Conservation (phyloP, 2,329 filamentous ascomycete species). For the Periconia sp. region DNA sequence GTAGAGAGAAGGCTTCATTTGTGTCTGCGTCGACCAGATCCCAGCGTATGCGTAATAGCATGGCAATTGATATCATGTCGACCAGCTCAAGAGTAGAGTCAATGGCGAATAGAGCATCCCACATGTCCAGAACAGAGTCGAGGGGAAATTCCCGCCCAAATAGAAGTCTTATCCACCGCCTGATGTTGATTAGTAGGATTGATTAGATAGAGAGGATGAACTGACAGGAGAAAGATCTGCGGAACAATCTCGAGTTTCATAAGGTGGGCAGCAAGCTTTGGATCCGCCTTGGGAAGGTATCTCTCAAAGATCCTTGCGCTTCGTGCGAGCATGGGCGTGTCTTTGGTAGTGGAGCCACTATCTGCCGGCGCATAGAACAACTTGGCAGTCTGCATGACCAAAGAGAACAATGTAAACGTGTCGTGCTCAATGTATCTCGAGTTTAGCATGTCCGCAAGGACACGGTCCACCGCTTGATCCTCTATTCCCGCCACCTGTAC, state of each 20-base stretch:
- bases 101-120: conserved; percentile 90
- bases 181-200: conserved; percentile 45
- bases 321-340: conserved; percentile 79
- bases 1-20: conserved; percentile 78
- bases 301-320: conserved; percentile 88
- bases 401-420: conserved; percentile 82
- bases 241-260: conserved; percentile 87
- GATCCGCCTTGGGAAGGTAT: conserved; percentile 77
- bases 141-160: conserved; percentile 95
- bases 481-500: conserved; percentile 56
- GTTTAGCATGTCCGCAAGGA: conserved; percentile 65
- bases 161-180: conserved; percentile 90
- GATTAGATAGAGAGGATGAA: not conserved
- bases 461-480: conserved; percentile 27
- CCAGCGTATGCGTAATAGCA: conserved; percentile 92
- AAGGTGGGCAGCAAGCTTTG: conserved; percentile 82
- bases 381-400: conserved; percentile 86
- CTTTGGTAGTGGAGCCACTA: conserved; percentile 34
- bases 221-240: conserved; percentile 92
- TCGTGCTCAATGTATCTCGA: conserved; percentile 84
- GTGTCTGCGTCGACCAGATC: conserved; percentile 86
- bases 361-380: conserved; percentile 79
- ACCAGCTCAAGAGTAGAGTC: conserved; percentile 81
- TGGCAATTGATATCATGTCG: conserved; percentile 89
- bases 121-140: conserved; percentile 79